phyloP scores from a whole-genome alignment of 371 early-diverging fungal genomes.

The Chytridium lagenaria region DNA sequence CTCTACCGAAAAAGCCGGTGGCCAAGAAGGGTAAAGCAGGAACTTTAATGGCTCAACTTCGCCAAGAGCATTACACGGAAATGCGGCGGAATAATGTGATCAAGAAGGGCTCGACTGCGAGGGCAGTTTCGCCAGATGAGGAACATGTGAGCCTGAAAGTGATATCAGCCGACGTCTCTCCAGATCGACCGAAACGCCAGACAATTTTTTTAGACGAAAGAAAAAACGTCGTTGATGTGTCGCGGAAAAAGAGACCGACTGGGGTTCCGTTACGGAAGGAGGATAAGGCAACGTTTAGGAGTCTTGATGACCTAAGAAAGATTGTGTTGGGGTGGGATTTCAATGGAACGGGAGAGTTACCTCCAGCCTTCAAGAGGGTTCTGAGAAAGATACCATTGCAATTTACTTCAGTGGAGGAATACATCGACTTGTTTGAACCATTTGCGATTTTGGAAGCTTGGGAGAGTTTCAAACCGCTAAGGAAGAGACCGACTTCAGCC shows the following conservation, averaged over 20 bases:
- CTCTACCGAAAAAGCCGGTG: neutral
- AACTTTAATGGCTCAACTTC: conserved; percentile 24
- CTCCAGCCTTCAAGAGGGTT: conserved; percentile 34
- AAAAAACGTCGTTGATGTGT: conserved; percentile 18
- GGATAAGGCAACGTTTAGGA: conserved; percentile 1
- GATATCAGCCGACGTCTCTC: conserved; percentile 1
- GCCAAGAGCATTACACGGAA: conserved; percentile 28
- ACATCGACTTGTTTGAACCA: conserved; percentile 77
- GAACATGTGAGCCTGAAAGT: conserved; percentile 8
- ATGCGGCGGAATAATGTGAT: neutral
- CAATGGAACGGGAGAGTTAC: conserved; percentile 32
- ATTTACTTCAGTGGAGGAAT: conserved; percentile 68
- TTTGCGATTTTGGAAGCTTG: conserved; percentile 84
- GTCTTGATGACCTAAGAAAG: conserved; percentile 41
- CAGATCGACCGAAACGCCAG: conserved; percentile 19
- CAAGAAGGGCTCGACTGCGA: neutral
- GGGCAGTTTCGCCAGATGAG: conserved; percentile 11
- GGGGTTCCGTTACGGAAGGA: neutral
- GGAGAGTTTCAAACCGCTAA: conserved; percentile 78
- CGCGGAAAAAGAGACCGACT: neutral
- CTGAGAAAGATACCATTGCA: conserved; percentile 59
- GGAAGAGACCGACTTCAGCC: conserved; percentile 60
- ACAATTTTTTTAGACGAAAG: conserved; percentile 28
- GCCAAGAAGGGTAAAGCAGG: conserved; percentile 1
- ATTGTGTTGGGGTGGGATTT: conserved; percentile 43